Evolutionary conservation across 805 yeast species (phyloP), one percentile per base, ranked within the genome.

Genomic region (Schwanniomyces yamadae): DNA sequence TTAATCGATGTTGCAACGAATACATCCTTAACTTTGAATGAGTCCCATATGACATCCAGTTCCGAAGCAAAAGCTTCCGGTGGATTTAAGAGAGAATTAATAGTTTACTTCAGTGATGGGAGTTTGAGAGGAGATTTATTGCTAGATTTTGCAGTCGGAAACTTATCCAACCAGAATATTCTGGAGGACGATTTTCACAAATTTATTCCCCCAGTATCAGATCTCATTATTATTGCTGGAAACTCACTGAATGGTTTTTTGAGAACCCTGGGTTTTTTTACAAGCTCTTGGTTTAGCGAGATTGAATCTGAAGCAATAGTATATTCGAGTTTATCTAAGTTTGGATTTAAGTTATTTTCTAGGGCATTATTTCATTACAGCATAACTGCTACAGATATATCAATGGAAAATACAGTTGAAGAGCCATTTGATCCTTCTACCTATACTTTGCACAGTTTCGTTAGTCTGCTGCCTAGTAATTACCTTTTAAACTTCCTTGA

Each of bases 291-390:
- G n/a, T n/a, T n/a, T 11, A 17, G 23, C 8, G 31, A 18, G 4
- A 14, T 28, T 2, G 31, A 28, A 5, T n/a, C 13, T 17, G 36
- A 28, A 4, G 10, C 51, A 6, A 13, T 45, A 4, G 28, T 50
- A 1, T 44, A 44, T 27, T 35, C 41, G 21, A 44, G 44, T 13
- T 22, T 40, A 13, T 16, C 31, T 8, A 36, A 39, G 10, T 51
- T 54, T 34, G 51, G 53, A 14, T 52, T 52, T 32, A 46, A 41
- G 15, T 42, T 47, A 11, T 54, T 48, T 34, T 30, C 45, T 14
- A 46, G 37, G 29, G 36, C 57, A 2, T 23, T 55, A 5, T 46
- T 46, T 27, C 22, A 23, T 16, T 52, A 44, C 32, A 40, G 45
- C 8, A 28, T 33, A n/a, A 32, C 25, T 23, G 28, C n/a, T n/a